phyloP scores from a whole-genome alignment of 805 yeast genomes.

The Pichia insulana region DNA sequence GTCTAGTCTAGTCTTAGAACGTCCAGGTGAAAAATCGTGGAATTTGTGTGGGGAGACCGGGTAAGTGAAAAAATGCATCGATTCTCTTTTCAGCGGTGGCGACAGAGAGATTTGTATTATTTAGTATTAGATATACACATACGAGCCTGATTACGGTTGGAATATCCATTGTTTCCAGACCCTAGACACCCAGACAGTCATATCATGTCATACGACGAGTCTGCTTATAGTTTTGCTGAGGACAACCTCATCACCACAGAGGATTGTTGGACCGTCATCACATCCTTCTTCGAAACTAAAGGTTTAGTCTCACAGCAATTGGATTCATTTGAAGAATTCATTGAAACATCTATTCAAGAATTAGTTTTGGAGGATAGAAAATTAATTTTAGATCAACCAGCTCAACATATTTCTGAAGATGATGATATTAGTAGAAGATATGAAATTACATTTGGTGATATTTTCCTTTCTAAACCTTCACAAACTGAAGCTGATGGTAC shows the following conservation, averaged over 20 bases:
- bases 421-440: conserved; percentile 89
- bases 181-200: neutral
- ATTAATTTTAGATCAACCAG: conserved; percentile 92
- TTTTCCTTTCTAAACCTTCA: conserved; percentile 91
- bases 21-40: too few relatives aligned
- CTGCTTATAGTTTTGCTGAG: conserved; percentile 20
- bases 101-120: neutral
- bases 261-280: conserved; percentile 98
- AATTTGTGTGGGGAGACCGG: too few relatives aligned
- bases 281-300: conserved; percentile 91
- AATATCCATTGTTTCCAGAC: neutral
- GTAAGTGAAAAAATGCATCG: too few relatives aligned
- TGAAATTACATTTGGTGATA: conserved; percentile 96
- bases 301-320: conserved; percentile 97
- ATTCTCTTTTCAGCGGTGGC: neutral
- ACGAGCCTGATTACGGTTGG: neutral
- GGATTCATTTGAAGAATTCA: conserved; percentile 96
- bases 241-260: conserved; percentile 86
- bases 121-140: neutral
- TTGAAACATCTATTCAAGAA: conserved; percentile 93
- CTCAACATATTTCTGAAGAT: conserved; percentile 87
- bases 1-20: too few relatives aligned
- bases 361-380: conserved; percentile 93
- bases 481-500: conserved; percentile 99
- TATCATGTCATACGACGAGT: conserved; percentile 12